These are phyloP conservation scores for Helichrysum umbraculigerum DNA, from an alignment of 129 eudicot species.

Conservation along the genomic window DNA sequence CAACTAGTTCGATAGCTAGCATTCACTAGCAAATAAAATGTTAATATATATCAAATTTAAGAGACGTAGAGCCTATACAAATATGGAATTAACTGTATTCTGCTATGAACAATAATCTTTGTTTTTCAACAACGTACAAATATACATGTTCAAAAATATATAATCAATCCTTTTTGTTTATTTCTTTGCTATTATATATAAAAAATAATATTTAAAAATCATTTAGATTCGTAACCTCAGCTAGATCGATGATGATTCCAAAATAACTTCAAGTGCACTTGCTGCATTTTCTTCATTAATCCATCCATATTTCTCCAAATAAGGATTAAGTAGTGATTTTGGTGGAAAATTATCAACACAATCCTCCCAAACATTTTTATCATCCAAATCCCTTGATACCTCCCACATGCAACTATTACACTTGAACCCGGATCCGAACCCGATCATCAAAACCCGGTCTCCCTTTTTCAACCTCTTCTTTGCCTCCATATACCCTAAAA, in stretches of 20 bases:
- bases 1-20: background rate
- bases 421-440: conserved; percentile 75
- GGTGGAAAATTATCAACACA: conserved; percentile 39
- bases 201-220: background rate
- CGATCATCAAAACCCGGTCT: conserved; percentile 43
- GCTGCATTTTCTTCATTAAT: conserved; percentile 30
- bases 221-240: background rate
- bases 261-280: conserved; percentile 11
- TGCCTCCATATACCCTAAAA: conserved; percentile 45
- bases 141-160: background rate
- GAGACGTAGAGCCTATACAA: background rate
- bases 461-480: conserved; percentile 41
- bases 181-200: background rate
- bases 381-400: conserved; percentile 35
- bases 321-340: conserved; percentile 34
- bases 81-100: too few relatives aligned
- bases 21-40: background rate
- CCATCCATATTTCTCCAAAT: conserved; percentile 42
- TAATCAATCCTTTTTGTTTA: background rate
- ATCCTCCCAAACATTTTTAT: conserved; percentile 41
- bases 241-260: background rate
- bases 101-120: background rate
- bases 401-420: conserved; percentile 60
- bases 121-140: background rate
- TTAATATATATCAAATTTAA: background rate